A percentile compares a stretch with the other conserved stretches of the same genome.
phyloP scores from a whole-genome alignment of 148 eudicot genomes.

The Rhododendron henanense region DNA sequence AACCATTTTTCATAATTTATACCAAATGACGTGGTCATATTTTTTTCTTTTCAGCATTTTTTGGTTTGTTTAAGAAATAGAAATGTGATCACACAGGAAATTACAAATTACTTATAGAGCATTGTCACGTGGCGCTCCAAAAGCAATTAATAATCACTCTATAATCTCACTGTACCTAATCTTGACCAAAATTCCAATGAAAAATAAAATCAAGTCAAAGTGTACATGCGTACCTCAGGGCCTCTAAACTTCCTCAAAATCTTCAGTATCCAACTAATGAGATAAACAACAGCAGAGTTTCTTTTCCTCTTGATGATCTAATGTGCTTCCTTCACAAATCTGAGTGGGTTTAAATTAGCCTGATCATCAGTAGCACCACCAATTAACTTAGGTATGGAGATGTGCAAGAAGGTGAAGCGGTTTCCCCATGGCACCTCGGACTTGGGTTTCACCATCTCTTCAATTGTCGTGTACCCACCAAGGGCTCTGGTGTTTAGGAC shows the following conservation, averaged over 20 bases:
- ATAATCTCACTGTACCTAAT: too few relatives aligned
- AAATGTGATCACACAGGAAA: too few relatives aligned
- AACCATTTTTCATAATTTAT: too few relatives aligned
- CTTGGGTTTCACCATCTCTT: conserved; percentile 38
- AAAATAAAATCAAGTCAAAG: neutral
- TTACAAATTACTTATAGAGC: too few relatives aligned
- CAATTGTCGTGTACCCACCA: conserved; percentile 33
- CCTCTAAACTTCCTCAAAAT: neutral
- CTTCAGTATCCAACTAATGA: neutral
- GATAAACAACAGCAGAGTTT: conserved; percentile 17
- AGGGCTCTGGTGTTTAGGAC: conserved; percentile 36
- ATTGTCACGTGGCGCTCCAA: too few relatives aligned
- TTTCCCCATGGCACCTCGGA: conserved; percentile 47
- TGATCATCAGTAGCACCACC: neutral
- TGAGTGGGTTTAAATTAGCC: conserved; percentile 25
- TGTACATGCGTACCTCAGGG: conserved; percentile 1
- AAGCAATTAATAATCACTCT: too few relatives aligned
- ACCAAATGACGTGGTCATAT: too few relatives aligned
- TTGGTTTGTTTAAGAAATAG: too few relatives aligned
- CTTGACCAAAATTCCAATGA: too few relatives aligned
- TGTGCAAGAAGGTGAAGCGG: conserved; percentile 29
- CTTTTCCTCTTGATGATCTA: conserved; percentile 24
- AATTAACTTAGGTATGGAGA: conserved; percentile 28
- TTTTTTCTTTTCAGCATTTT: too few relatives aligned
- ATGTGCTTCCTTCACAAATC: conserved; percentile 26